phyloP scores from a whole-genome alignment of 345 rosid species.

The Euphorbia tirucalli region DNA sequence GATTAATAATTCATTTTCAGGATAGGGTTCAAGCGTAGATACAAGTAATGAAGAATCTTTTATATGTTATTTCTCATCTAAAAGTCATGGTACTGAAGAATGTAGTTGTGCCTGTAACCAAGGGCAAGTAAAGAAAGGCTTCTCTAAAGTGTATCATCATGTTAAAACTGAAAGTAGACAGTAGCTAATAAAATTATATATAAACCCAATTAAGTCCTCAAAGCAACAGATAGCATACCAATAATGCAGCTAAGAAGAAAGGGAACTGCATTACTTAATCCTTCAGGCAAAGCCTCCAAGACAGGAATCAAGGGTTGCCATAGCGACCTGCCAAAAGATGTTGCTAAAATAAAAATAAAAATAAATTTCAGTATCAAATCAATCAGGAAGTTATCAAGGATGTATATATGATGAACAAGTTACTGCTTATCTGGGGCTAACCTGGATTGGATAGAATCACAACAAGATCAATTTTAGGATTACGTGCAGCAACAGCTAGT shows the following conservation, averaged over 20 bases:
- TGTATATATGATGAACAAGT: slow-evolving; percentile 11
- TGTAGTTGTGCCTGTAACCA: too few relatives aligned
- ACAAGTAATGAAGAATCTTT: background rate
- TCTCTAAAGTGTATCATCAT: background rate
- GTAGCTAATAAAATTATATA: background rate
- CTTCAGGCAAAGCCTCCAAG: slow-evolving; percentile 64
- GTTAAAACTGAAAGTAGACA: background rate
- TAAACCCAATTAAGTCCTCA: background rate
- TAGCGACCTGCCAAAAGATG: slow-evolving; percentile 73
- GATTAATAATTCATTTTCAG: background rate
- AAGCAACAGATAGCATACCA: slow-evolving; percentile 43
- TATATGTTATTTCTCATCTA: background rate
- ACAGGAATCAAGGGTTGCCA: slow-evolving; percentile 67
- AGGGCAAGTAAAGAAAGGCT: background rate
- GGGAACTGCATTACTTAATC: slow-evolving; percentile 52
- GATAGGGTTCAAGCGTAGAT: background rate
- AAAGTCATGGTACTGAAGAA: background rate
- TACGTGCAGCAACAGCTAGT: slow-evolving; percentile 78
- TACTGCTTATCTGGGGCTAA: slow-evolving; percentile 23
- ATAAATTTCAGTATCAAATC: too few relatives aligned
- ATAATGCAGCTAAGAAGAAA: slow-evolving; percentile 63
- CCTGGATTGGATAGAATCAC: slow-evolving; percentile 76
- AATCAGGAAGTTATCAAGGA: slow-evolving; percentile 3
- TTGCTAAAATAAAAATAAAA: slow-evolving; percentile 46
- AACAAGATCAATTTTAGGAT: slow-evolving; percentile 63